Evolutionary conservation across 2,329 filamentous ascomycete genomes (phyloP).

Genomic region (Lasiodiplodia hormozganensis): DNA sequence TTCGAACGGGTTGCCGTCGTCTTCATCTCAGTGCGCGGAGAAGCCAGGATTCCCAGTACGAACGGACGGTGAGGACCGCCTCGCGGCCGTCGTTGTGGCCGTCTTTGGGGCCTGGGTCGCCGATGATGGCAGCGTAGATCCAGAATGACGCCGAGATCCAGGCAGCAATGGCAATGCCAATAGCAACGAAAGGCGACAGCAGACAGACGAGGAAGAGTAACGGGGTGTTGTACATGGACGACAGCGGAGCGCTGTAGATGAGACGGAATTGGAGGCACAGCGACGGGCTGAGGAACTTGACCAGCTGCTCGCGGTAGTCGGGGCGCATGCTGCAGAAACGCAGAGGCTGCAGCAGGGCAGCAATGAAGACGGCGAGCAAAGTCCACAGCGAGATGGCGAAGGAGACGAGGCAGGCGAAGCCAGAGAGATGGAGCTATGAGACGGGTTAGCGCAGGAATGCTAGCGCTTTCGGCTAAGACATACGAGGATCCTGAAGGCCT

Average conservation of each 20-base stretch:
- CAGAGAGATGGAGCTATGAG: constrained; percentile 61
- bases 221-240: constrained; percentile 41
- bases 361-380: constrained; percentile 54
- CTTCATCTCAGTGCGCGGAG: constrained; percentile 43
- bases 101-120: constrained; percentile 64
- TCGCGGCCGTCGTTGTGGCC: constrained; percentile 66
- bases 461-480: constrained; percentile 25
- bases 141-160: constrained; percentile 69
- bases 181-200: constrained; percentile 62
- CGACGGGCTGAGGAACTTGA: constrained; percentile 59
- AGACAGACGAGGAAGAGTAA: constrained; percentile 61
- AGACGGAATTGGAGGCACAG: constrained; percentile 59
- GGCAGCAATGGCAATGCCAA: constrained; percentile 62
- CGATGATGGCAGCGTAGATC: constrained; percentile 66
- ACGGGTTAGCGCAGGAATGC: constrained; percentile 1
- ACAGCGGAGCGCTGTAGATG: constrained; percentile 54
- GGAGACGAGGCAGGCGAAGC: constrained; percentile 62
- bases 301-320: constrained; percentile 57
- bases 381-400: constrained; percentile 62
- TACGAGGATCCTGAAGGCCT: constrained; percentile 54
- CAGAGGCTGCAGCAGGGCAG: constrained; percentile 59
- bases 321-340: constrained; percentile 59
- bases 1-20: not conserved
- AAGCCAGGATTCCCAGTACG: constrained; percentile 68
- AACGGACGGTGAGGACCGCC: constrained; percentile 63